phyloP scores from a whole-genome alignment of 495 filamentous ascomycete genomes.

The Choiromyces venosus region DNA sequence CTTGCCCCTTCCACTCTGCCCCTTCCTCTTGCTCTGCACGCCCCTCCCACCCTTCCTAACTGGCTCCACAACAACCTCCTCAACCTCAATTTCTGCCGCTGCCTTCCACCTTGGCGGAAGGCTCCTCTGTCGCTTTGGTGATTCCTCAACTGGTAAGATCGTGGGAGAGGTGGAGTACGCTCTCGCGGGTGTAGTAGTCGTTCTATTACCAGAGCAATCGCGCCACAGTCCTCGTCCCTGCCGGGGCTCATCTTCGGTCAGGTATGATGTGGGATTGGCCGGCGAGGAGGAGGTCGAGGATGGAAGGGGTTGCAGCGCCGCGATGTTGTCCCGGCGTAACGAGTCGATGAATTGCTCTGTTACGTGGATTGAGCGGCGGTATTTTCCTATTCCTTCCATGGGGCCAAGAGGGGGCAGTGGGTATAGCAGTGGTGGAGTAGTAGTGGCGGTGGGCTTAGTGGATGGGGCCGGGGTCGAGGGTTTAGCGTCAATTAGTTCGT shows the following conservation, averaged over 20 bases:
- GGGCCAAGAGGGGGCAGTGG: constrained; percentile 39
- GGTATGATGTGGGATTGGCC: background rate
- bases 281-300: constrained; percentile 19
- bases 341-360: constrained; percentile 36
- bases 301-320: constrained; percentile 36
- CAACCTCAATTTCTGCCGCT: constrained; percentile 25
- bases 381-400: constrained; percentile 41
- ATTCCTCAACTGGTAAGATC: constrained; percentile 29
- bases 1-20: constrained; percentile 25
- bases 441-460: constrained; percentile 6
- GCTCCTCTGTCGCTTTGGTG: constrained; percentile 30
- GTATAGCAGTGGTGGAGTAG: constrained; percentile 32
- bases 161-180: constrained; percentile 36
- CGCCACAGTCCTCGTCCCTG: constrained; percentile 34
- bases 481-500: constrained; percentile 34
- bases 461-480: constrained; percentile 7
- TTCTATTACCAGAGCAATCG: constrained; percentile 34
- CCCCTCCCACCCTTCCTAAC: constrained; percentile 29
- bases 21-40: constrained; percentile 35
- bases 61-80: constrained; percentile 27
- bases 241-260: constrained; percentile 29
- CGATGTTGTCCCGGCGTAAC: constrained; percentile 34
- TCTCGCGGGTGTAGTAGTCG: constrained; percentile 39
- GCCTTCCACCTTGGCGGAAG: constrained; percentile 30
- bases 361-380: constrained; percentile 40